Evolutionary conservation across 306 rosid genomes (phyloP).

Genomic region (Oxytropis ochrocephala): DNA sequence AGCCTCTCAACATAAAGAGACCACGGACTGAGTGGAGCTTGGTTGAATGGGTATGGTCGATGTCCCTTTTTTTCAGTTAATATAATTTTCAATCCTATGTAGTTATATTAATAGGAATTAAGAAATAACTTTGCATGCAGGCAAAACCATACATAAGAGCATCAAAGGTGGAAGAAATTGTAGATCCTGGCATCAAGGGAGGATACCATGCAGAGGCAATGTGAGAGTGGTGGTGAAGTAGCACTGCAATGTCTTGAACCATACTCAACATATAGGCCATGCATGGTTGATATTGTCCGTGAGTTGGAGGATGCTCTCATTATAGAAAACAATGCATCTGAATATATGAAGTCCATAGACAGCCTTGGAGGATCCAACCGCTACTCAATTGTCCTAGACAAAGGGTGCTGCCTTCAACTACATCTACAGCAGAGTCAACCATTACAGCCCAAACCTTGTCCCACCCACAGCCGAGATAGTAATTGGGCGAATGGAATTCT

Average conservation of each 20-base stretch:
- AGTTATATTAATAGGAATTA: neutral
- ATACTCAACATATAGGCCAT: conserved; percentile 57
- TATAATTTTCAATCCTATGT: neutral
- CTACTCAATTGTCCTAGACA: conserved; percentile 59
- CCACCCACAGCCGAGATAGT: conserved; percentile 84
- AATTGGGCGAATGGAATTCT: conserved; percentile 26
- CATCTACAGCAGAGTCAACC: conserved; percentile 57
- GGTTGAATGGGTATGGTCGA: conserved; percentile 79
- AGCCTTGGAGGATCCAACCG: conserved; percentile 77
- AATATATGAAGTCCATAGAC: conserved; percentile 91
- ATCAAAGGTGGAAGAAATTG: conserved; percentile 74
- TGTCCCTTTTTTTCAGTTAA: neutral
- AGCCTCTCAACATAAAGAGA: conserved; percentile 71
- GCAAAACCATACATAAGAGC: conserved; percentile 65
- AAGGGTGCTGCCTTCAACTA: conserved; percentile 43
- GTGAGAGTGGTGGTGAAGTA: conserved; percentile 90
- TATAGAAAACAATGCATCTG: conserved; percentile 91
- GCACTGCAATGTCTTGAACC: conserved; percentile 71
- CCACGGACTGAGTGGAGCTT: conserved; percentile 83
- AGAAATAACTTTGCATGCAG: conserved; percentile 38
- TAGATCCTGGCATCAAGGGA: conserved; percentile 85
- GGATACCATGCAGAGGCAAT: conserved; percentile 91
- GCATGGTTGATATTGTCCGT: conserved; percentile 72
- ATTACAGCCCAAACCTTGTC: conserved; percentile 41
- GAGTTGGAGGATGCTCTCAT: conserved; percentile 92